Conservation (phyloP, 768 basidiomycete species). For the Mycena haematopus region DNA sequence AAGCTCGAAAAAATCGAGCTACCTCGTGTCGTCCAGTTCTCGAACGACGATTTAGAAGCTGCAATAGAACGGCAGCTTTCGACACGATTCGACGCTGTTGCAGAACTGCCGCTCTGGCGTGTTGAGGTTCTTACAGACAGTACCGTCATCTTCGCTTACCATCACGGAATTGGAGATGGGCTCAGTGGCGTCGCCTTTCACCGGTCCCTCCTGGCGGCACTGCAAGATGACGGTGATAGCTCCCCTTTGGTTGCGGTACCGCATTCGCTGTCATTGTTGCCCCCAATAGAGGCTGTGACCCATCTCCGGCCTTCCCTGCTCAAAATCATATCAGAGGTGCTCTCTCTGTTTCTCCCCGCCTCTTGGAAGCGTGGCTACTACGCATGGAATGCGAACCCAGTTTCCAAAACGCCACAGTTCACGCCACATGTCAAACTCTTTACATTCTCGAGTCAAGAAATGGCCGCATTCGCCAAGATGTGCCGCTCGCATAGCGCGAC, state of each 20-base stretch:
- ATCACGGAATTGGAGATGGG: constrained; percentile 15
- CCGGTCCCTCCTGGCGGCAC: neutral
- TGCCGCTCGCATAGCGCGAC: constrained; percentile 13
- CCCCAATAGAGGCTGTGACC: constrained; percentile 7
- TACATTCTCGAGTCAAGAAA: neutral
- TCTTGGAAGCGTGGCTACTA: neutral
- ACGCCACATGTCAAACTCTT: constrained; percentile 1
- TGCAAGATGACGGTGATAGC: neutral
- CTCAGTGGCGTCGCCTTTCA: constrained; percentile 1
- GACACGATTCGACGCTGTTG: neutral
- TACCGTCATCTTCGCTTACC: constrained; percentile 2
- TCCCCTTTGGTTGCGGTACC: neutral
- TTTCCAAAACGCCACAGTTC: neutral
- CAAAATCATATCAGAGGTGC: neutral
- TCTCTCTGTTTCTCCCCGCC: neutral
- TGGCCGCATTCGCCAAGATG: neutral
- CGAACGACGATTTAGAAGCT: neutral
- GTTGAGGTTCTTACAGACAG: constrained; percentile 5
- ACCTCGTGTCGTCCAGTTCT: constrained; percentile 9
- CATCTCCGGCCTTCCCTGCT: constrained; percentile 8
- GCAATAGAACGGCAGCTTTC: constrained; percentile 1
- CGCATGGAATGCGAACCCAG: constrained; percentile 14
- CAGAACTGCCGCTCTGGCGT: constrained; percentile 15
- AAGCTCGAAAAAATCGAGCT: constrained; percentile 12
- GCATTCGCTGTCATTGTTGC: neutral